Evolutionary conservation across 306 rosid genomes (phyloP), one percentile per base, ranked within the genome.

Genomic region (Castanospermum australe): DNA sequence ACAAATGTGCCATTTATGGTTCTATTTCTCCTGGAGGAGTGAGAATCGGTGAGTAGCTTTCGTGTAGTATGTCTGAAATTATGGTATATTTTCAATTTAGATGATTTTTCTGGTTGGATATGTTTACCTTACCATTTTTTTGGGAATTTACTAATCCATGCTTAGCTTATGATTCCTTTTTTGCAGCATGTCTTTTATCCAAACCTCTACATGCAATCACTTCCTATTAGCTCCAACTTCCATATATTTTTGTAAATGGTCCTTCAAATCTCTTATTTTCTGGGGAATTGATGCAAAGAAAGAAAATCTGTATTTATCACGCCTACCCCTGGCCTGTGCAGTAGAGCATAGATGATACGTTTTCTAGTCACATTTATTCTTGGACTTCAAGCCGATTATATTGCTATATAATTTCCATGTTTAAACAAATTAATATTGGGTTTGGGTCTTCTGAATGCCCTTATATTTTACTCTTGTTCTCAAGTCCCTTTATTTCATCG

Each of bases 1-100:
- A 92, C 71, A 92, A 92, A 81, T 76, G 90, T 85, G 89, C 93
- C 25, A 91, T 90, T 67, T 85, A 87, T 76, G 97, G 98, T 70
- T 89, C 92, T 7, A 82, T 90, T 68, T 94, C 86, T 38, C 85
- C 87, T 5, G 93, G 94, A 61, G 97, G 98, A 38, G 94, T 89
- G 68, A 89, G 98, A 83, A 86, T 94, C 25, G 97, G 96, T 92
- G 74, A 86, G 98, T 82, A 62, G 35, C 66, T 68, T 59, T 56
- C 42, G 7, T 65, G 12, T 35, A 51, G 11, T 41, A 47, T 9
- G 1, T 20, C 21, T 17, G 2, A 48, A 71, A 38, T 41, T 68
- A 56, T 64, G 22, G 24, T 33, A 6, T 50, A 74, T 47, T 62
- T 63, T 21, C 13, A 71, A 20, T 76, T 33, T 38, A 66, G 36